A percentile compares a stretch with the other conserved stretches of the same genome.
Conservation (phyloP, 2,329 filamentous ascomycete species). For the Lasiodiplodia gonubiensis region DNA sequence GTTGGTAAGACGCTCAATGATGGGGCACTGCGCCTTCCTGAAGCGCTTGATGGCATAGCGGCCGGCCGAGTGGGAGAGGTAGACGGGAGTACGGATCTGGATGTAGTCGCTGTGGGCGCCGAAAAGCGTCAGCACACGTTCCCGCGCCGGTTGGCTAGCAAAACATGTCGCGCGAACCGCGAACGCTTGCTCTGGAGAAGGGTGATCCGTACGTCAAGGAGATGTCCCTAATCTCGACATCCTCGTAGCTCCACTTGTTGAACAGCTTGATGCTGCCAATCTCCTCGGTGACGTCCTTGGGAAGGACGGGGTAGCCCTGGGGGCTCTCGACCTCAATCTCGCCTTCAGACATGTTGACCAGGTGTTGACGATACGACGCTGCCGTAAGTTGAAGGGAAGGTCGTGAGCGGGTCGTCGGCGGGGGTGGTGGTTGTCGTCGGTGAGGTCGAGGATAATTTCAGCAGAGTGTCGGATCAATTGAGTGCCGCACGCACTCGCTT, state of each 20-base stretch:
- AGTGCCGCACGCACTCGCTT: constrained; percentile 29
- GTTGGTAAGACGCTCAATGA: constrained; percentile 99
- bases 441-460: constrained; percentile 31
- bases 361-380: constrained; percentile 16
- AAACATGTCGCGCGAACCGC: background rate
- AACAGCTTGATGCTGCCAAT: constrained; percentile 94
- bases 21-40: constrained; percentile 99
- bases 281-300: constrained; percentile 90
- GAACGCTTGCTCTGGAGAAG: constrained; percentile 17
- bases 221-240: constrained; percentile 99
- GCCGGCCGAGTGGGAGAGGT: constrained; percentile 98
- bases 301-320: constrained; percentile 78
- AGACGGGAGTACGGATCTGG: constrained; percentile 98
- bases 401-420: constrained; percentile 28
- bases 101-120: constrained; percentile 85
- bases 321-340: constrained; percentile 90
- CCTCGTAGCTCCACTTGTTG: constrained; percentile 98
- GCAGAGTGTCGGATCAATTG: constrained; percentile 26
- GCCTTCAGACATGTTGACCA: constrained; percentile 87
- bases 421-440: constrained; percentile 28
- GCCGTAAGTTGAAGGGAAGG: constrained; percentile 17
- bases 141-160: background rate
- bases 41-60: constrained; percentile 99
- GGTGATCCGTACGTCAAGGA: constrained; percentile 86
- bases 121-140: constrained; percentile 41